Percentiles rank a stretch among this genome's conserved stretches.
Evolutionary conservation across 352 stramenopile species (phyloP).

Genomic region (Phytophthora sansomeana): DNA sequence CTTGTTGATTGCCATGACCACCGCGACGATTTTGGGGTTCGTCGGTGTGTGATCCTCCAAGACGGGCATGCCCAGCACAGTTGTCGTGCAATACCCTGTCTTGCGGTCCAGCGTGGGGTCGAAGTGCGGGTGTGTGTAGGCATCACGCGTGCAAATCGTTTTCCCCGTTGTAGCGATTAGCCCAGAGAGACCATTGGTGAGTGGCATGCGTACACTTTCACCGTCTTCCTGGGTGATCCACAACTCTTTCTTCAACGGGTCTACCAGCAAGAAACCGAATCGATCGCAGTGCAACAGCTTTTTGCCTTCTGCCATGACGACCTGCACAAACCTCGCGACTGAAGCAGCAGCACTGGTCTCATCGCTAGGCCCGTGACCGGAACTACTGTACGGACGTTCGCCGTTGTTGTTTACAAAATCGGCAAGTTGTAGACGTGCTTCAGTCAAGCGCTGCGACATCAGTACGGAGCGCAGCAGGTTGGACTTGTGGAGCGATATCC

Average conservation of each 20-base stretch:
- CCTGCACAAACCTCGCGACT: slow-evolving; percentile 58
- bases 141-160: slow-evolving; percentile 58
- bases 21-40: slow-evolving; percentile 72
- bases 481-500: slow-evolving; percentile 80
- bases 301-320: slow-evolving; percentile 65
- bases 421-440: slow-evolving; percentile 65
- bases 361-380: slow-evolving; percentile 37
- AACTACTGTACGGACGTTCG: slow-evolving; percentile 31
- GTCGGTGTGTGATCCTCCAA: slow-evolving; percentile 64
- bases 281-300: slow-evolving; percentile 68
- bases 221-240: slow-evolving; percentile 73
- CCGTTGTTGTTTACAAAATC: slow-evolving; percentile 64
- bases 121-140: slow-evolving; percentile 68
- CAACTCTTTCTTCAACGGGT: slow-evolving; percentile 74
- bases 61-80: slow-evolving; percentile 71
- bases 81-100: slow-evolving; percentile 77
- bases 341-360: slow-evolving; percentile 56
- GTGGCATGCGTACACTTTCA: slow-evolving; percentile 62
- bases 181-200: slow-evolving; percentile 70
- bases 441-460: slow-evolving; percentile 71
- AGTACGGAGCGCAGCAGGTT: slow-evolving; percentile 68
- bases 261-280: slow-evolving; percentile 70
- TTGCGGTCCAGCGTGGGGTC: slow-evolving; percentile 66
- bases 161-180: slow-evolving; percentile 61
- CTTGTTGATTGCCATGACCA: slow-evolving; percentile 92